Evolutionary conservation across 1,284 basidiomycete species (phyloP).

Genomic region (Ganoderma resinaceum): DNA sequence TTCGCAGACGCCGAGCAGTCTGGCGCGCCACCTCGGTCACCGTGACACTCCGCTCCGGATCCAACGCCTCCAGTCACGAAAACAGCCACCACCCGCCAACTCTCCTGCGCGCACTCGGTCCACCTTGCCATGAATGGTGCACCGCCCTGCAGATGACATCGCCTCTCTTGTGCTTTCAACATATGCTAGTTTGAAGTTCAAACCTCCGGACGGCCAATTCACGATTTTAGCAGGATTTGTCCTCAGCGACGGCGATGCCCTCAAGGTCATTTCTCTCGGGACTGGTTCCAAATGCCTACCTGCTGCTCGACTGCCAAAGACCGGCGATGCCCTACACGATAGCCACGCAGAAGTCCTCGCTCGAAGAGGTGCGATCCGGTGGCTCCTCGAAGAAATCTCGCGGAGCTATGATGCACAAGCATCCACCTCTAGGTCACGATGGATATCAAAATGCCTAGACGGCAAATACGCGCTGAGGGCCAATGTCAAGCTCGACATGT

Average conservation of each 20-base stretch:
- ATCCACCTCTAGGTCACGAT: slow-evolving; percentile 36
- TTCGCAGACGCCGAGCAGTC: neutral
- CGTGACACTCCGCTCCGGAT: neutral
- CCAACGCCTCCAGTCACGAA: neutral
- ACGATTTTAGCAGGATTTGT: slow-evolving; percentile 70
- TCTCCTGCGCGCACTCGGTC: no score
- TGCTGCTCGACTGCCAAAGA: slow-evolving; percentile 59
- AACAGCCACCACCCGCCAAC: no score
- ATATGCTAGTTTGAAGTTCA: slow-evolving; percentile 54
- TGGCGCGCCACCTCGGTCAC: neutral
- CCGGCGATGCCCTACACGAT: slow-evolving; percentile 90
- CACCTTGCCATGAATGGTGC: slow-evolving; percentile 30
- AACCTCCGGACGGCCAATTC: slow-evolving; percentile 58
- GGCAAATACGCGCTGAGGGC: slow-evolving; percentile 58
- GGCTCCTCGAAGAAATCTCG: slow-evolving; percentile 77
- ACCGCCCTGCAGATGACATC: slow-evolving; percentile 33
- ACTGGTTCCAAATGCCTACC: slow-evolving; percentile 93
- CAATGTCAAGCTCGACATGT: slow-evolving; percentile 69
- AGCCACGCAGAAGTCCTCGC: slow-evolving; percentile 92
- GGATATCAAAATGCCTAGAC: slow-evolving; percentile 48
- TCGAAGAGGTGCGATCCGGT: slow-evolving; percentile 80
- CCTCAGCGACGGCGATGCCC: slow-evolving; percentile 38
- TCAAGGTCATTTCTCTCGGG: slow-evolving; percentile 73
- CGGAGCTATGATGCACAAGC: slow-evolving; percentile 37
- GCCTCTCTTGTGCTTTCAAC: slow-evolving; percentile 45